Conservation (phyloP, 306 rosid genomes). For the Rubus idaeus region DNA sequence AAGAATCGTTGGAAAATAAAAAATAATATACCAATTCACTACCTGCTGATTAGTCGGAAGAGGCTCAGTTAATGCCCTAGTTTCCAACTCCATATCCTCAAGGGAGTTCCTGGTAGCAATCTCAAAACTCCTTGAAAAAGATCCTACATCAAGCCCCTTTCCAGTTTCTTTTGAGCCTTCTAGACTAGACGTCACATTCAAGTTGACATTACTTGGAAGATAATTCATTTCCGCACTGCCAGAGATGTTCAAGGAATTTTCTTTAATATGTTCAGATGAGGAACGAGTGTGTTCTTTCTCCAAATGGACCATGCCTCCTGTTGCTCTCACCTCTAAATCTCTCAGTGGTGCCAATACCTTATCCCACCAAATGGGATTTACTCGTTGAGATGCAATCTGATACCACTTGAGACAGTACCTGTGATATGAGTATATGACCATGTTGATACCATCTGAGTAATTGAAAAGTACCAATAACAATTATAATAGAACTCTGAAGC, state of each 20-base stretch:
- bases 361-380: conserved; percentile 85
- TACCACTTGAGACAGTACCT: conserved; percentile 93
- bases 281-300: conserved; percentile 27
- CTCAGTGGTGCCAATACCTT: conserved; percentile 76
- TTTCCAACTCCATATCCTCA: conserved; percentile 94
- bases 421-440: conserved; percentile 12
- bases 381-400: conserved; percentile 75
- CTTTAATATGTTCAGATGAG: conserved; percentile 17
- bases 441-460: conserved; percentile 1
- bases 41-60: conserved; percentile 99
- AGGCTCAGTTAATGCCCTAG: conserved; percentile 96
- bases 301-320: conserved; percentile 36
- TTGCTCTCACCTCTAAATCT: conserved; percentile 64
- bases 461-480: background rate
- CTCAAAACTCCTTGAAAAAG: conserved; percentile 33
- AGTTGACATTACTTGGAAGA: conserved; percentile 20
- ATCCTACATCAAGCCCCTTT: conserved; percentile 32
- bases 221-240: conserved; percentile 16
- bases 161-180: conserved; percentile 22
- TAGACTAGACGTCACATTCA: conserved; percentile 18
- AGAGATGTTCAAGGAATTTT: conserved; percentile 12
- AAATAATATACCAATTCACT: conserved; percentile 26
- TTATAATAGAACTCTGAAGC: background rate
- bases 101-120: conserved; percentile 61
- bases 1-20: conserved; percentile 7